phyloP scores from a whole-genome alignment of 345 rosid genomes.

The Gynandropsis gynandra region DNA sequence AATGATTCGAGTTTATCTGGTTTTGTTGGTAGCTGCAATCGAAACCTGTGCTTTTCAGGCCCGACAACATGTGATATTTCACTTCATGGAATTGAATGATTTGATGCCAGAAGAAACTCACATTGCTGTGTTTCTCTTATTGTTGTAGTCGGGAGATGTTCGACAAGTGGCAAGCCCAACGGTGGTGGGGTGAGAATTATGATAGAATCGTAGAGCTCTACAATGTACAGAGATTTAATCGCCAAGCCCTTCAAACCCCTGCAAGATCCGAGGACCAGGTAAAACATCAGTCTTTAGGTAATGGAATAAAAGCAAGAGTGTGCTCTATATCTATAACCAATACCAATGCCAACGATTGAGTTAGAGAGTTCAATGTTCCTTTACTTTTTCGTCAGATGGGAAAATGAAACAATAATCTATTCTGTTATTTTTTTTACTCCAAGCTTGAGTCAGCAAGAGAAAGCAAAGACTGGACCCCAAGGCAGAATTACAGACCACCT shows the following conservation, averaged over 20 bases:
- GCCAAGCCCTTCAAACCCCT: conserved; percentile 86
- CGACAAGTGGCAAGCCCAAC: conserved; percentile 94
- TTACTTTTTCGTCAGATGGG: neutral
- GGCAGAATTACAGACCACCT: conserved; percentile 39
- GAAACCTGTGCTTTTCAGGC: no score
- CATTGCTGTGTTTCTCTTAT: conserved; percentile 8
- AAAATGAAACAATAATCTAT: conserved; percentile 1
- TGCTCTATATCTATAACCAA: no score
- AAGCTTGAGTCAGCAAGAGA: conserved; percentile 67
- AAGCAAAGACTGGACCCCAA: conserved; percentile 61
- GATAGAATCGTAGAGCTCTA: conserved; percentile 96
- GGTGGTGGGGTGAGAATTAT: conserved; percentile 98
- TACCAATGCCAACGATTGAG: no score
- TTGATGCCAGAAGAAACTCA: conserved; percentile 6
- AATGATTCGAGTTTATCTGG: no score
- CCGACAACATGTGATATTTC: no score
- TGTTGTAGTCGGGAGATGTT: conserved; percentile 86
- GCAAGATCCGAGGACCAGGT: conserved; percentile 90
- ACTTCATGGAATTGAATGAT: neutral
- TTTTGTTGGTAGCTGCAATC: no score
- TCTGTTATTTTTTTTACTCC: conserved; percentile 48
- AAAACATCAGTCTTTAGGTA: conserved; percentile 8
- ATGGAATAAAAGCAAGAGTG: no score
- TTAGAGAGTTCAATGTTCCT: neutral
- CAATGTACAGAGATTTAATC: conserved; percentile 94